phyloP scores from a whole-genome alignment of 208 protist genomes.

The Leishmania amazonensis region DNA sequence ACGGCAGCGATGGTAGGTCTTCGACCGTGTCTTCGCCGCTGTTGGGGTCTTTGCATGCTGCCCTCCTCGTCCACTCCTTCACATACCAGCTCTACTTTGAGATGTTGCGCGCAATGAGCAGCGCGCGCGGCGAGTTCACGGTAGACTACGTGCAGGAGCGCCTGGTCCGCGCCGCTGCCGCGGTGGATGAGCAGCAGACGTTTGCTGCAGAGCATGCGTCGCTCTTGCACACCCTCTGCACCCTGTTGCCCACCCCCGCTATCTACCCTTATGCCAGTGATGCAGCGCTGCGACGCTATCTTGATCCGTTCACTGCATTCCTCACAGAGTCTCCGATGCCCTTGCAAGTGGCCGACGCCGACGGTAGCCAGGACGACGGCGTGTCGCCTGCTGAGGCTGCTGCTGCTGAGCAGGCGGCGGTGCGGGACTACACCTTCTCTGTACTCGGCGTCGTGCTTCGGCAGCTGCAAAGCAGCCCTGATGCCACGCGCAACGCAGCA shows the following conservation, averaged over 20 bases:
- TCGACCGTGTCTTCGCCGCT: conserved; percentile 5
- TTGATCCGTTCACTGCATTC: conserved; percentile 49
- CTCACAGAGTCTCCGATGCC: conserved; percentile 35
- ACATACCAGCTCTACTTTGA: conserved; percentile 60
- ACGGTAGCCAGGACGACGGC: background rate
- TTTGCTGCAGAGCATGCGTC: conserved; percentile 67
- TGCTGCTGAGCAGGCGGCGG: conserved; percentile 29
- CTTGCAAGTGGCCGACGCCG: background rate
- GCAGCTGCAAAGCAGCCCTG: conserved; percentile 80
- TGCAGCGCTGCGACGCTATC: conserved; percentile 47
- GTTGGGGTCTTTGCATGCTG: background rate
- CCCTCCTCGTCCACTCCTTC: conserved; percentile 59
- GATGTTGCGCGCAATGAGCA: conserved; percentile 65
- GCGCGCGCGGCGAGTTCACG: conserved; percentile 56
- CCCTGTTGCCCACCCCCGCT: conserved; percentile 58
- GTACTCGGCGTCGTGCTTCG: conserved; percentile 68
- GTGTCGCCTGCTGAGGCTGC: conserved; percentile 9
- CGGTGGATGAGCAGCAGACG: conserved; percentile 16
- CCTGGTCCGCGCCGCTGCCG: conserved; percentile 43
- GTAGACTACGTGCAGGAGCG: conserved; percentile 42
- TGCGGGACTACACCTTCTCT: conserved; percentile 35
- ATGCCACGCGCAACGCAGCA: conserved; percentile 69
- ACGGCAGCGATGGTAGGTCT: background rate
- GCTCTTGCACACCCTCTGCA: conserved; percentile 68
- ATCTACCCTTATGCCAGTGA: conserved; percentile 86